phyloP scores from a whole-genome alignment of 2,329 filamentous ascomycete species.

The Epichloe sibirici region DNA sequence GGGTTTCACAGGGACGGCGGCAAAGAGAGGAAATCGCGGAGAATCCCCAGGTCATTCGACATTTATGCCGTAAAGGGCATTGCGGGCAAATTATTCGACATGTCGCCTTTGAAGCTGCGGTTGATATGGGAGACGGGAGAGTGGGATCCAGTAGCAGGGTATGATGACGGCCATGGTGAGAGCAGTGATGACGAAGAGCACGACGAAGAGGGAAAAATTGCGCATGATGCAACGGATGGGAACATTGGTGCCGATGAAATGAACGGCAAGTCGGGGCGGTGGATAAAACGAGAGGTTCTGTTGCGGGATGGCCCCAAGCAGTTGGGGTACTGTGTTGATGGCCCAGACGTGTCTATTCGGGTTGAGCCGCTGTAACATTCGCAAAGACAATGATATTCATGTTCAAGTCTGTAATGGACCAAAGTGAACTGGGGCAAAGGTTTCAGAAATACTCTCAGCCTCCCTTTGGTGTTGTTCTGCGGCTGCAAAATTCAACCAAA shows the following conservation, averaged over 20 bases:
- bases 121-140: slow-evolving; percentile 86
- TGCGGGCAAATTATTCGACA: slow-evolving; percentile 55
- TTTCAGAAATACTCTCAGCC: too few relatives aligned
- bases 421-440: too few relatives aligned
- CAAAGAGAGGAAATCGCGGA: slow-evolving; percentile 22
- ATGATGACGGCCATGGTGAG: slow-evolving; percentile 44
- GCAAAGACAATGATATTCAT: neutral
- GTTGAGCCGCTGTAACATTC: slow-evolving; percentile 39
- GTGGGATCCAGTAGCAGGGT: slow-evolving; percentile 64
- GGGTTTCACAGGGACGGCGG: slow-evolving; percentile 28
- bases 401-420: too few relatives aligned
- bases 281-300: slow-evolving; percentile 68
- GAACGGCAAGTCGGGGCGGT: slow-evolving; percentile 37
- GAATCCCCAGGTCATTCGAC: slow-evolving; percentile 65
- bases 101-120: slow-evolving; percentile 50
- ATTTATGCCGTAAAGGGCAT: slow-evolving; percentile 74
- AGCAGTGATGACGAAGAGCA: slow-evolving; percentile 39
- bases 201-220: slow-evolving; percentile 13
- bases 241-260: slow-evolving; percentile 6
- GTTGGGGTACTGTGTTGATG: slow-evolving; percentile 74
- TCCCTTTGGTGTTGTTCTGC: too few relatives aligned
- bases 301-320: slow-evolving; percentile 68
- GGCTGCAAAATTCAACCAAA: too few relatives aligned
- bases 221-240: slow-evolving; percentile 9
- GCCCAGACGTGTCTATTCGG: slow-evolving; percentile 55